Conservation (phyloP, 306 rosid genomes). For the Castanea sativa region DNA sequence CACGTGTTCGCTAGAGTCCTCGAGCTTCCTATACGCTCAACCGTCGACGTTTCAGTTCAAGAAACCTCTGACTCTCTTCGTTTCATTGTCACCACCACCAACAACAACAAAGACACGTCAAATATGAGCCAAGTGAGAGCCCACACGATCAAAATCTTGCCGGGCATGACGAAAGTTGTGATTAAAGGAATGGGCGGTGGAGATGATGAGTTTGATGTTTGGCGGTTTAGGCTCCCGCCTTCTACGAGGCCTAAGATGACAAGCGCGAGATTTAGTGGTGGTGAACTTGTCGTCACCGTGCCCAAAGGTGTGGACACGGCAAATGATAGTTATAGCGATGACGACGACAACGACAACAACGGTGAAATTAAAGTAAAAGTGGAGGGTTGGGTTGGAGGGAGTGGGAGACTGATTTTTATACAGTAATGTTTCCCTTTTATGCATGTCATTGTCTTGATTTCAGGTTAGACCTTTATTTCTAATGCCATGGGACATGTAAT, state of each 20-base stretch:
- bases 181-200: constrained; percentile 30
- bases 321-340: neutral
- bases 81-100: constrained; percentile 23
- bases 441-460: too few species aligned
- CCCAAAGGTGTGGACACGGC: constrained; percentile 28
- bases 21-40: constrained; percentile 46
- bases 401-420: neutral
- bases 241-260: constrained; percentile 46
- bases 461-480: too few species aligned
- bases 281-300: constrained; percentile 48
- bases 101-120: neutral
- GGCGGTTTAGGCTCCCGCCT: constrained; percentile 51
- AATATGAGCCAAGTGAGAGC: constrained; percentile 28
- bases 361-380: neutral
- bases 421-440: neutral
- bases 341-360: too few species aligned
- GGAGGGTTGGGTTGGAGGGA: neutral
- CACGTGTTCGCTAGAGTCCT: constrained; percentile 50
- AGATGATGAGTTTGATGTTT: constrained; percentile 27
- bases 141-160: constrained; percentile 40
- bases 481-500: too few species aligned
- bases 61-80: constrained; percentile 42
- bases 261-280: constrained; percentile 32
- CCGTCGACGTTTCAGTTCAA: constrained; percentile 43
- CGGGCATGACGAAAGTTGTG: constrained; percentile 45